Evolutionary conservation across 1,139 yeast species (phyloP), one percentile per base, ranked within the genome.

Genomic region (Suhomyces terraborum): DNA sequence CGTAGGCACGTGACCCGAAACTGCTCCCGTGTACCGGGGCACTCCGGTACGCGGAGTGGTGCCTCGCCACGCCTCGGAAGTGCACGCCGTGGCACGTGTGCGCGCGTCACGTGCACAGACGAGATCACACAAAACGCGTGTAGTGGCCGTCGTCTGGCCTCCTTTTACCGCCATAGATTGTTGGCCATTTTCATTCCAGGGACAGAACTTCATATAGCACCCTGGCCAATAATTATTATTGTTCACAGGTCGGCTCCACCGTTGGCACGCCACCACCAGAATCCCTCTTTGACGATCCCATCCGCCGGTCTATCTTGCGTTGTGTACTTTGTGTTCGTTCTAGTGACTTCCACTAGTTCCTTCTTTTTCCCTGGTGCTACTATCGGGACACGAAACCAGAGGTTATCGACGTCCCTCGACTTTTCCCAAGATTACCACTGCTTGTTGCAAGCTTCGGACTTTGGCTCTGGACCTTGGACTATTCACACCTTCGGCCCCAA

Each of bases 121-220:
- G 52, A 48, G 24, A 16, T n/a, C 17, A n/a, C 45, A 48, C 52
- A 47, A 48, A 48, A 36, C 41, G 35, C 41, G 41, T 29, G 35
- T 20, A 13, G 17, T 10, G 34, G 8, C 23, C 41, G 41, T 38
- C 41, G 41, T 38, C 41, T 23, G 35, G 26, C 24, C 41, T 32
- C 35, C 37, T n/a, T n/a, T n/a, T 23, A 9, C 12, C 36, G 2
- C 27, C 25, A 24, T 10, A 20, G 26, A 38, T 38, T 38, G 41
- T 38, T 38, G 36, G 36, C 27, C 17, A 21, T 23, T 38, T 38
- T 32, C 32, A 38, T 38, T 27, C 37, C 30, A 29, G 25, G 33
- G 29, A 32, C 40, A 29, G 33, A 35, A 16, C 36, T 26, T 31
- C 32, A 18, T 13, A 29, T 12, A 36, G 16, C 20, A 18, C 36